Evolutionary conservation across 352 stramenopile genomes (phyloP).

Genomic region (Phytophthora colocasiae): DNA sequence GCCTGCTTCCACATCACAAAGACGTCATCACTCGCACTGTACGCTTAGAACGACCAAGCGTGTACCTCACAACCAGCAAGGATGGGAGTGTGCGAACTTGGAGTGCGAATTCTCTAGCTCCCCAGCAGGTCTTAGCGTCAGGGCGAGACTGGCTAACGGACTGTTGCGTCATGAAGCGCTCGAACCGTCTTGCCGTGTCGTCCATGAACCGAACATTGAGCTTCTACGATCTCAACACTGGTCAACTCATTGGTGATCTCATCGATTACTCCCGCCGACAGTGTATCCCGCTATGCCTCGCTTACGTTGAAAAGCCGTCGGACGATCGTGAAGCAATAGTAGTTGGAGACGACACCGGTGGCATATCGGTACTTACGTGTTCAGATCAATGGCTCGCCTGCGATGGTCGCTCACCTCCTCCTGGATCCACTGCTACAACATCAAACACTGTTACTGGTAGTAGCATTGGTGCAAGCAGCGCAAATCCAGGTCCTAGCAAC

Average conservation of each 20-base stretch:
- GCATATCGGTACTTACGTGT: constrained; percentile 77
- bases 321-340: constrained; percentile 79
- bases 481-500: constrained; percentile 4
- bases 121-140: constrained; percentile 67
- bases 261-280: constrained; percentile 81
- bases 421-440: constrained; percentile 20
- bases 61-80: constrained; percentile 80
- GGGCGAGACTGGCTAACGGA: constrained; percentile 85
- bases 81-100: constrained; percentile 79
- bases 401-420: constrained; percentile 60
- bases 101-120: constrained; percentile 72
- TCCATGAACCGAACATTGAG: constrained; percentile 82
- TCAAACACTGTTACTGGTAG: constrained; percentile 23
- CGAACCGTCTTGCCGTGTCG: constrained; percentile 78
- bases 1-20: constrained; percentile 62
- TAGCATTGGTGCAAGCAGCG: constrained; percentile 5
- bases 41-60: constrained; percentile 67
- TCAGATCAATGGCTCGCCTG: constrained; percentile 75
- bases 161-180: constrained; percentile 80
- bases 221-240: constrained; percentile 80
- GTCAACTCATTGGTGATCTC: constrained; percentile 76
- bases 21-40: constrained; percentile 78
- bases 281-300: constrained; percentile 80
- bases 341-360: constrained; percentile 78
- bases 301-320: constrained; percentile 80